A percentile compares a stretch with the other conserved stretches of the same genome.
Evolutionary conservation across 2,329 filamentous ascomycete genomes (phyloP).

Genomic region (Epicoccum nigrum): DNA sequence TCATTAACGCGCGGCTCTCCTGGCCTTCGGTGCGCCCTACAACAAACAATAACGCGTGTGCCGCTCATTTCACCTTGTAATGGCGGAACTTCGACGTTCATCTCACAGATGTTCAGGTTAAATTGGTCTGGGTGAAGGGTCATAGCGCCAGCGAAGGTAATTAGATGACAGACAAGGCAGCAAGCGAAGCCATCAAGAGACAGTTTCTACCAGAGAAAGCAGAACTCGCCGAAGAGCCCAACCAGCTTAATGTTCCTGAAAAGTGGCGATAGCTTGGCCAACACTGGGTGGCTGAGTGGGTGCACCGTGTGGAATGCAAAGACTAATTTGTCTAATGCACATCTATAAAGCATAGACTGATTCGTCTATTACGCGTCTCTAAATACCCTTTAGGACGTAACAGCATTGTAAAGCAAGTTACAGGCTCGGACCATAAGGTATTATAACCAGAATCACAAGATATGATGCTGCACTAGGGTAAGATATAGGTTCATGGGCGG

Average conservation of each 20-base stretch:
- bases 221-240: neutral
- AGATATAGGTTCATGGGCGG: too few relatives aligned
- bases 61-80: too few relatives aligned
- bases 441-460: too few relatives aligned
- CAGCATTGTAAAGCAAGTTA: too few relatives aligned
- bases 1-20: neutral
- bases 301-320: too few relatives aligned
- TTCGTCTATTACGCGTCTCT: too few relatives aligned
- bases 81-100: neutral
- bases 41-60: neutral
- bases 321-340: too few relatives aligned
- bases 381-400: too few relatives aligned
- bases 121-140: conserved; percentile 24
- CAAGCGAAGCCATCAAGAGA: neutral
- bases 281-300: conserved; percentile 11
- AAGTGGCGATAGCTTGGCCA: neutral
- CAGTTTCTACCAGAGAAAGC: neutral
- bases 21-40: conserved; percentile 2
- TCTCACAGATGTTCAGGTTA: conserved; percentile 5
- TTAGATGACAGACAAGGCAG: conserved; percentile 6
- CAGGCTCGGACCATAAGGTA: too few relatives aligned
- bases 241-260: neutral
- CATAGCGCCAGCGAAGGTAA: conserved; percentile 14
- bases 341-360: too few relatives aligned
- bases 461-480: too few relatives aligned